Evolutionary conservation across 345 rosid genomes (phyloP).

Genomic region (Melastoma malabathricum): DNA sequence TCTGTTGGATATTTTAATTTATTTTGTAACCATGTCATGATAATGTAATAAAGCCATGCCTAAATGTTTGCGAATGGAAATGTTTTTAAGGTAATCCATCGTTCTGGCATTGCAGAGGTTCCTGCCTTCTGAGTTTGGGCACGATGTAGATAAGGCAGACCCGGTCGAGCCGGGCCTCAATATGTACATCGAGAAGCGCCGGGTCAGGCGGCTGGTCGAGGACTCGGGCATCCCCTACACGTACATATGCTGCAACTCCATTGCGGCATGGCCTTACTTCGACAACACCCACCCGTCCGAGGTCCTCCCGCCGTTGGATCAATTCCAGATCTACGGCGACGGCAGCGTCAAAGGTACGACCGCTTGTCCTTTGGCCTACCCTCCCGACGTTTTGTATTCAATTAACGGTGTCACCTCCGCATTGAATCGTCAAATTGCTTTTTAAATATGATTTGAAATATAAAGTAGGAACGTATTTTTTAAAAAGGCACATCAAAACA

Average conservation of each 20-base stretch:
- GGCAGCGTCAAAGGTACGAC: slow-evolving; percentile 47
- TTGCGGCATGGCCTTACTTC: slow-evolving; percentile 70
- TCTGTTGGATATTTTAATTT: not conserved
- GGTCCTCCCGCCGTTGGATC: slow-evolving; percentile 51
- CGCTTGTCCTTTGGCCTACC: not conserved
- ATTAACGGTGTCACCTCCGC: no score
- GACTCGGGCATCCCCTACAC: slow-evolving; percentile 31
- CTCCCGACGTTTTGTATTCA: not conserved
- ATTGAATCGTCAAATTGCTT: no score
- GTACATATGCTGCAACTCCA: slow-evolving; percentile 62
- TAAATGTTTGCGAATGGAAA: no score
- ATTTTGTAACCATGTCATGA: not conserved
- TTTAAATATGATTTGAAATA: no score
- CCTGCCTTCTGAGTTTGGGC: slow-evolving; percentile 68
- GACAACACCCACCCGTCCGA: slow-evolving; percentile 52
- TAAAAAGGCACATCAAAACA: no score
- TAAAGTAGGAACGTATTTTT: no score
- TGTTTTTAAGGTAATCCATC: not conserved
- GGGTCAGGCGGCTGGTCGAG: slow-evolving; percentile 28
- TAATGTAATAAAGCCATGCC: no score
- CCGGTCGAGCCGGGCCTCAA: slow-evolving; percentile 52
- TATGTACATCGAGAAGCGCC: slow-evolving; percentile 44
- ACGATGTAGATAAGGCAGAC: slow-evolving; percentile 45
- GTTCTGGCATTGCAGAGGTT: slow-evolving; percentile 27
- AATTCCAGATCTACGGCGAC: slow-evolving; percentile 51